Evolutionary conservation across 1,284 basidiomycete species (phyloP), one percentile per base, ranked within the genome.

Genomic region (Blastosporella zonata): DNA sequence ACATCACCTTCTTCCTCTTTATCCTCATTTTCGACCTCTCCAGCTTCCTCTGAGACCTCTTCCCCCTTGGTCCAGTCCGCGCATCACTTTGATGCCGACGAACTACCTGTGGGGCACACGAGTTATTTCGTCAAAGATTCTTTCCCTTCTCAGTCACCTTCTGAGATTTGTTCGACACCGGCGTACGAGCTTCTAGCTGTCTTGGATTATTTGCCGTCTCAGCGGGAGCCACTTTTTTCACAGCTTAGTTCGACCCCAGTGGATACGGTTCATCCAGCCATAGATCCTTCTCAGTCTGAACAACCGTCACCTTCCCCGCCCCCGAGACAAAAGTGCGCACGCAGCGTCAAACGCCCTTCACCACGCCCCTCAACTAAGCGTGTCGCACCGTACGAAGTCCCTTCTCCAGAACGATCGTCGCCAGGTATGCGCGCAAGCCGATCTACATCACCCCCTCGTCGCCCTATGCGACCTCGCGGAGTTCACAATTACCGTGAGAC

Each of bases 391-490:
- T 48, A 48, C 31, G 34, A 48, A 22, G 10, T 48, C 12, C 46
- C 33, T 20, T 27, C 38, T 22, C 3, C 18, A 10, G 15, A 18
- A 12, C 12, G 27, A 23, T 28, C 34, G 7, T 37, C 41, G 29
- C 33, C 20, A 1, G 20, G 2, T 31, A 12, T 18, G 7, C 22
- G 15, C 42, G 23, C 12, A 31, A 22, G 13, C 35, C 40, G 17
- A 29, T 22, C 25, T 12, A 5, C 3, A 20, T 20, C 36, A 23
- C 20, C 36, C 5, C 41, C 35, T 35, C 43, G 43, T 35, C 48
- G 48, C 31, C 40, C 43, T 15, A 17, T 35, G 13, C 35, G 48
- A 18, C 28, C 47, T 31, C 47, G 42, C 22, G 36, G 29, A 15
- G 4, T 20, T 17, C 36, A 22, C 13, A 44, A 31, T 18, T 45